Conservation (phyloP, 169 alveolate genomes). For the Hepatocystis sp. region DNA sequence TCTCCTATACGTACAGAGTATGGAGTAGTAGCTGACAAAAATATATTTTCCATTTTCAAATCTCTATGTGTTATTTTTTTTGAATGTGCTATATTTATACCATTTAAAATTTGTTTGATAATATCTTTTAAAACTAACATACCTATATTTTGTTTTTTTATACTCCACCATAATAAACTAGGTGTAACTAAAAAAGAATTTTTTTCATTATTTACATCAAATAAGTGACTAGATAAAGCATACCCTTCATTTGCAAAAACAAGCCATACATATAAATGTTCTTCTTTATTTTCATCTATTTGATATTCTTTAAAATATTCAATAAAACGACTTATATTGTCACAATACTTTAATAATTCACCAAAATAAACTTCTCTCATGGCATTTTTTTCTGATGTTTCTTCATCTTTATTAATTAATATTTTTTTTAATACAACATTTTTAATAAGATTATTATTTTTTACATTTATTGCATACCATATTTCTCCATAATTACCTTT, state of each 20-base stretch:
- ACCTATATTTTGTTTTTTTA: constrained; percentile 66
- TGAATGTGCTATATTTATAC: constrained; percentile 51
- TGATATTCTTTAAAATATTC: constrained; percentile 69
- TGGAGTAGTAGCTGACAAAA: constrained; percentile 57
- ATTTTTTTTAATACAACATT: constrained; percentile 56
- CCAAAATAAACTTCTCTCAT: constrained; percentile 74
- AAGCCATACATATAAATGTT: constrained; percentile 40
- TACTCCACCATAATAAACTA: constrained; percentile 71
- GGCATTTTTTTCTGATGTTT: constrained; percentile 41
- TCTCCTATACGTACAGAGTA: constrained; percentile 72
- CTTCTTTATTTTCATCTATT: constrained; percentile 16
- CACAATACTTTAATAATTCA: constrained; percentile 32
- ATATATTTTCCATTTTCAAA: constrained; percentile 70
- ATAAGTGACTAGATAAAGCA: constrained; percentile 30
- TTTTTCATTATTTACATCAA: constrained; percentile 18
- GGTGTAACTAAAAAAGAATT: constrained; percentile 44
- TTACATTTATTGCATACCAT: constrained; percentile 63
- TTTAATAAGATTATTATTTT: constrained; percentile 8
- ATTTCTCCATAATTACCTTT: constrained; percentile 58
- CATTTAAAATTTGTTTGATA: constrained; percentile 48
- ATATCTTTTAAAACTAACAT: constrained; percentile 66
- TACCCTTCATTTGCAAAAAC: constrained; percentile 74
- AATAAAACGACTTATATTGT: constrained; percentile 60
- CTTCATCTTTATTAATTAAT: constrained; percentile 28
- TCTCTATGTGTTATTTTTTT: constrained; percentile 62